Evolutionary conservation across 257 asterid species (phyloP).

Genomic region (Paraleonurus japonicus): DNA sequence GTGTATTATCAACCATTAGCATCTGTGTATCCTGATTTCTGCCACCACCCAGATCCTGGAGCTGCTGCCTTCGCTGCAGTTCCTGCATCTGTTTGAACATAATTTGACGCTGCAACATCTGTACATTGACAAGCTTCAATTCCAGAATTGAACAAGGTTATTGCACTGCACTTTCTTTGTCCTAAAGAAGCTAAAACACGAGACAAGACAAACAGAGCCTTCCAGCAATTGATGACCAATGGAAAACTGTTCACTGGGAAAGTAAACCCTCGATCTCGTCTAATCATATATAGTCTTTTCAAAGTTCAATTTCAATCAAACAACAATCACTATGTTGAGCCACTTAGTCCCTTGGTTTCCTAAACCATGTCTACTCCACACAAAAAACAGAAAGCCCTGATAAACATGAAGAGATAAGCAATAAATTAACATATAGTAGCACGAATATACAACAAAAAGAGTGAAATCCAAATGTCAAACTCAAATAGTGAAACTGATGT

Average conservation of each 20-base stretch:
- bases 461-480: constrained; percentile 18
- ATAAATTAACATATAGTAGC: neutral
- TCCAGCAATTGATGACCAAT: neutral
- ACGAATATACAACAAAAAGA: neutral
- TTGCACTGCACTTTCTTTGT: constrained; percentile 22
- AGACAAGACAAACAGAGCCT: neutral
- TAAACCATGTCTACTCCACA: constrained; percentile 13
- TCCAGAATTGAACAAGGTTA: constrained; percentile 21
- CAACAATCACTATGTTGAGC: neutral
- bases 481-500: neutral
- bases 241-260: neutral
- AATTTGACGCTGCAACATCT: constrained; percentile 74
- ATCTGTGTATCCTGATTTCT: constrained; percentile 47
- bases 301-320: neutral
- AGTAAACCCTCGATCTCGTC: neutral
- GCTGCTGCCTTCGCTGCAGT: constrained; percentile 62
- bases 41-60: constrained; percentile 45
- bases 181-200: constrained; percentile 14
- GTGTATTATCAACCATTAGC: constrained; percentile 41
- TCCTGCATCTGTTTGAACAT: constrained; percentile 72
- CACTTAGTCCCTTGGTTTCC: constrained; percentile 4
- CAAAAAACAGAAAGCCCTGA: constrained; percentile 18
- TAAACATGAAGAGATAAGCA: constrained; percentile 6
- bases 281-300: neutral
- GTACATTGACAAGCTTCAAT: constrained; percentile 20